phyloP scores from a whole-genome alignment of 768 basidiomycete species.

The Tulasnella calospora region DNA sequence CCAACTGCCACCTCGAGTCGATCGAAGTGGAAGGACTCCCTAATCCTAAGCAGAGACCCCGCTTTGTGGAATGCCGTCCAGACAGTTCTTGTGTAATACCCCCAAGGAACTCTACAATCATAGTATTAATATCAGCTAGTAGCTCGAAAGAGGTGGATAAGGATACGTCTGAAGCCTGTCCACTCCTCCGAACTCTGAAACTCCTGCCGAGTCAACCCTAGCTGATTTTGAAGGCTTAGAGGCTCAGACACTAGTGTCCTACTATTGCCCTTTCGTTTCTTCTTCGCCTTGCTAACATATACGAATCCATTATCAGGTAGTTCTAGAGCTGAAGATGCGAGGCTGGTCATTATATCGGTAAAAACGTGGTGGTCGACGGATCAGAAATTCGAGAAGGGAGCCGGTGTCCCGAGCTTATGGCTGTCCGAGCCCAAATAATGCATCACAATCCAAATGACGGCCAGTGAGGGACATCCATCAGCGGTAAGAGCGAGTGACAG shows the following conservation, averaged over 20 bases:
- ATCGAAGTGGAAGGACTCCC: slow-evolving; percentile 2
- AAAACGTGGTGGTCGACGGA: neutral
- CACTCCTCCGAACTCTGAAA: neutral
- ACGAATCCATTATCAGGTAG: neutral
- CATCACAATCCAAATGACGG: neutral
- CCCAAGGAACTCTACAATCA: neutral
- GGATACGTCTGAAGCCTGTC: neutral
- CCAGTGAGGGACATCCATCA: neutral
- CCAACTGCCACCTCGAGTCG: slow-evolving; percentile 3
- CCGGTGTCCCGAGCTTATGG: too few species aligned
- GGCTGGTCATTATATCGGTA: neutral
- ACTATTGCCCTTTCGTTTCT: neutral
- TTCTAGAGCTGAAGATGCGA: neutral
- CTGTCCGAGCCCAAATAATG: neutral
- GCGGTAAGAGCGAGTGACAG: too few species aligned
- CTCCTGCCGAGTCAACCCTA: slow-evolving; percentile 1
- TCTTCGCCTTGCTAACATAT: neutral
- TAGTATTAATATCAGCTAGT: neutral
- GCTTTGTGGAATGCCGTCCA: neutral
- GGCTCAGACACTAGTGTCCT: neutral
- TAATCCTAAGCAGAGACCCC: neutral
- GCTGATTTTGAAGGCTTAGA: neutral
- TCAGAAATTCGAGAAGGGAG: too few species aligned
- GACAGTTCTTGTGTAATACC: neutral
- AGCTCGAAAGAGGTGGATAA: neutral